Evolutionary conservation across 1,139 yeast species (phyloP).

Genomic region (Yarrowia galli): DNA sequence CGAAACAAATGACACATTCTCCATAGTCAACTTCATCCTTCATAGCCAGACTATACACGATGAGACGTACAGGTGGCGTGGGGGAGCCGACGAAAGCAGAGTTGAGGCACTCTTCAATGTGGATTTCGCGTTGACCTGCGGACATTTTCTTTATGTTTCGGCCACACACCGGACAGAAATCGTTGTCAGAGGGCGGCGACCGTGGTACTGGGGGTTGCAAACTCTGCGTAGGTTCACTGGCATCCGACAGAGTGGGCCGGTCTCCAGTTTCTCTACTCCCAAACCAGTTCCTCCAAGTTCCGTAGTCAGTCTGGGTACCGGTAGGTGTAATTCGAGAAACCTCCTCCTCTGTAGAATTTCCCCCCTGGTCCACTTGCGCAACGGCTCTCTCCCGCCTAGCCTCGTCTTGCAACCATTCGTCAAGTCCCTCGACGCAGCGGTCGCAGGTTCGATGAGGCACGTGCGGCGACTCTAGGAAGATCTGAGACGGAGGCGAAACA

Average conservation of each 20-base stretch:
- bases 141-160: slow-evolving; percentile 48
- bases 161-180: slow-evolving; percentile 67
- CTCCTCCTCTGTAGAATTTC: neutral
- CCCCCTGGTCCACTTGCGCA: neutral
- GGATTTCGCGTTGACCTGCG: slow-evolving; percentile 65
- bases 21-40: slow-evolving; percentile 42
- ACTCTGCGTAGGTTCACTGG: slow-evolving; percentile 2
- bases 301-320: neutral
- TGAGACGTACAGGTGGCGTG: slow-evolving; percentile 41
- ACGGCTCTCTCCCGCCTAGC: neutral
- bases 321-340: no score
- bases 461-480: slow-evolving; percentile 58
- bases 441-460: slow-evolving; percentile 74
- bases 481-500: slow-evolving; percentile 57
- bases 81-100: slow-evolving; percentile 74
- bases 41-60: slow-evolving; percentile 25
- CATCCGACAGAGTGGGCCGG: neutral
- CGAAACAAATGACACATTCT: slow-evolving; percentile 94
- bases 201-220: slow-evolving; percentile 16
- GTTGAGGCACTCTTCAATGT: slow-evolving; percentile 72
- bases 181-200: slow-evolving; percentile 30
- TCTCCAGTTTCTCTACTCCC: slow-evolving; percentile 9
- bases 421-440: slow-evolving; percentile 68
- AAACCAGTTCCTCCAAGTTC: slow-evolving; percentile 27
- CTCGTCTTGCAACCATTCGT: slow-evolving; percentile 57